Evolutionary conservation across 73 alveolate genomes (phyloP).

Genomic region (Paramecium sonneborni): DNA sequence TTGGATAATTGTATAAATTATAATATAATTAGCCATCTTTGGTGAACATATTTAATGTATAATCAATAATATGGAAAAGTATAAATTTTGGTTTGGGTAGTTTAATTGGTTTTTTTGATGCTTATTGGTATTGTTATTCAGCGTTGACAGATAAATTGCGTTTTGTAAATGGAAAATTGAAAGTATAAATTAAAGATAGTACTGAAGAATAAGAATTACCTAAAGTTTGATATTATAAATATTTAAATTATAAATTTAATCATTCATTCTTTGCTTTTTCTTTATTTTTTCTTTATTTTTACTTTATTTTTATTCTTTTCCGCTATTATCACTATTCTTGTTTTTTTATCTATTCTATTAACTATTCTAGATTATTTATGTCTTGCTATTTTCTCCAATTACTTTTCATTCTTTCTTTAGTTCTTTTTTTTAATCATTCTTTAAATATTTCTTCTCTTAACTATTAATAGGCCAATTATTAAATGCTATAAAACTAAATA

Average conservation of each 20-base stretch:
- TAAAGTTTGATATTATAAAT: background rate
- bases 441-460: background rate
- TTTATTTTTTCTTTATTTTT: background rate
- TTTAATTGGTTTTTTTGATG: background rate
- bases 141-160: background rate
- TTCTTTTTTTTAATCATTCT: background rate
- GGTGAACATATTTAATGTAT: background rate
- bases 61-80: background rate
- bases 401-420: background rate
- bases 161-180: background rate
- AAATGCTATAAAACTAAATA: background rate
- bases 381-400: background rate
- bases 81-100: background rate
- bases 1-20: background rate
- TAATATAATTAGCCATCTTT: background rate
- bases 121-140: background rate
- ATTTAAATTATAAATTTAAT: background rate
- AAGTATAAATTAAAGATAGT: background rate
- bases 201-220: slow-evolving; percentile 9
- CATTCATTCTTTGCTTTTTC: background rate
- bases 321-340: background rate
- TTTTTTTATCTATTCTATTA: background rate
- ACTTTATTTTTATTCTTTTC: background rate
- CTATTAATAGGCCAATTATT: background rate
- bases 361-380: background rate